A percentile compares a stretch with the other conserved stretches of the same genome.
These are phyloP conservation scores for Mitragyna speciosa DNA, from an alignment of 257 asterid species.

Conservation along the genomic window DNA sequence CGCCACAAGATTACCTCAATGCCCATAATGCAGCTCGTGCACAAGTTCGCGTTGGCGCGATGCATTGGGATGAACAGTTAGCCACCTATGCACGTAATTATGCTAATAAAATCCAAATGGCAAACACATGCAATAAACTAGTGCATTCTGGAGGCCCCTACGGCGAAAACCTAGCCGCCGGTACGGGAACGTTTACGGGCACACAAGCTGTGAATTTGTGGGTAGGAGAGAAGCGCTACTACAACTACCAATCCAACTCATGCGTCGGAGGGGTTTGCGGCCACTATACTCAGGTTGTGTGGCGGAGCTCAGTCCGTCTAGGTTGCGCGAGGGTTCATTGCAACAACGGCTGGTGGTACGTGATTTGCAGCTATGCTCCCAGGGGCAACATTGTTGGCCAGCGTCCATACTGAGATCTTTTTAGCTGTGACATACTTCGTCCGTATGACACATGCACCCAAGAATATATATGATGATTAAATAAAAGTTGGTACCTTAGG, in stretches of 20 bases:
- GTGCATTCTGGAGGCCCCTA: conserved; percentile 38
- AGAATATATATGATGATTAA: too few relatives aligned
- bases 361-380: conserved; percentile 26
- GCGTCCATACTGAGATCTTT: conserved; percentile 14
- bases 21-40: conserved; percentile 43
- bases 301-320: conserved; percentile 14
- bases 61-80: conserved; percentile 43
- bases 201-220: conserved; percentile 34
- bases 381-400: conserved; percentile 16
- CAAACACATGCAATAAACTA: conserved; percentile 35
- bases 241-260: conserved; percentile 27
- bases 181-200: conserved; percentile 29
- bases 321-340: conserved; percentile 28
- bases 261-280: conserved; percentile 21
- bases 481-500: too few relatives aligned
- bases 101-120: conserved; percentile 24
- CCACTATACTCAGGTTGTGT: conserved; percentile 29
- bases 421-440: too few relatives aligned
- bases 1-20: conserved; percentile 24
- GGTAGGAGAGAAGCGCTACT: conserved; percentile 37
- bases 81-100: conserved; percentile 46
- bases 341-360: conserved; percentile 22
- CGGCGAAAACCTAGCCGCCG: conserved; percentile 48
- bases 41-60: conserved; percentile 29
- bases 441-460: too few relatives aligned